A percentile compares a stretch with the other conserved stretches of the same genome.
phyloP scores from a whole-genome alignment of 352 stramenopile genomes.

The Pythium oligandrum region DNA sequence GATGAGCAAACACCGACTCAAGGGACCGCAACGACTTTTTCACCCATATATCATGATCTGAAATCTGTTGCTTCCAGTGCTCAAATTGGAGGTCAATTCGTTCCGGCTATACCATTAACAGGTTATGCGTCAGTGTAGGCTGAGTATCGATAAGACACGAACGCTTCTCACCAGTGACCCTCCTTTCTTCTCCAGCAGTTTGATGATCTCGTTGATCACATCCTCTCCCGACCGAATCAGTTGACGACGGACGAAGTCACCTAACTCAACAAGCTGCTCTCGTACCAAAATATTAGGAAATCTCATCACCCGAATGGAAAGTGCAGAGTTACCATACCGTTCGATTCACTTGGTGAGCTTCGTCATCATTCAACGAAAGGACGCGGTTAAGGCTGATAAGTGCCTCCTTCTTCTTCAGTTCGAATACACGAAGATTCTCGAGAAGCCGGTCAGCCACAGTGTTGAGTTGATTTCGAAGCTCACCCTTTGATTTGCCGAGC shows the following conservation, averaged over 20 bases:
- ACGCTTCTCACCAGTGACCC: conserved; percentile 29
- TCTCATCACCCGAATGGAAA: neutral
- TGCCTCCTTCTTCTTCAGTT: conserved; percentile 19
- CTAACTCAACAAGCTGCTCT: conserved; percentile 31
- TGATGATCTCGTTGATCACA: conserved; percentile 63
- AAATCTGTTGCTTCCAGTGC: conserved; percentile 35
- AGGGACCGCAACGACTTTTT: conserved; percentile 25
- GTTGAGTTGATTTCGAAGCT: conserved; percentile 30
- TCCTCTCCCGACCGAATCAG: conserved; percentile 65
- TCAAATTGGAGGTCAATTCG: conserved; percentile 31
- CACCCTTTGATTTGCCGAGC: conserved; percentile 32
- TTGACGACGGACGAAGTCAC: conserved; percentile 37
- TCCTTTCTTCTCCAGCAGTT: conserved; percentile 32
- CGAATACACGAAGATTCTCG: conserved; percentile 38
- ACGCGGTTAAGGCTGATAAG: conserved; percentile 21
- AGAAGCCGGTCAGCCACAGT: conserved; percentile 28
- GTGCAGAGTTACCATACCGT: conserved; percentile 15
- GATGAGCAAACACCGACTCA: conserved; percentile 24
- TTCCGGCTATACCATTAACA: conserved; percentile 13
- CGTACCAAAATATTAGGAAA: conserved; percentile 1
- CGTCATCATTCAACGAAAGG: conserved; percentile 13
- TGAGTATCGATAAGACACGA: neutral
- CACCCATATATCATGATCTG: conserved; percentile 53
- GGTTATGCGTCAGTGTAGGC: neutral
- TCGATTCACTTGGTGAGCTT: conserved; percentile 23